phyloP scores from a whole-genome alignment of 805 yeast genomes.

The Diddensiella caesifluorescens region DNA sequence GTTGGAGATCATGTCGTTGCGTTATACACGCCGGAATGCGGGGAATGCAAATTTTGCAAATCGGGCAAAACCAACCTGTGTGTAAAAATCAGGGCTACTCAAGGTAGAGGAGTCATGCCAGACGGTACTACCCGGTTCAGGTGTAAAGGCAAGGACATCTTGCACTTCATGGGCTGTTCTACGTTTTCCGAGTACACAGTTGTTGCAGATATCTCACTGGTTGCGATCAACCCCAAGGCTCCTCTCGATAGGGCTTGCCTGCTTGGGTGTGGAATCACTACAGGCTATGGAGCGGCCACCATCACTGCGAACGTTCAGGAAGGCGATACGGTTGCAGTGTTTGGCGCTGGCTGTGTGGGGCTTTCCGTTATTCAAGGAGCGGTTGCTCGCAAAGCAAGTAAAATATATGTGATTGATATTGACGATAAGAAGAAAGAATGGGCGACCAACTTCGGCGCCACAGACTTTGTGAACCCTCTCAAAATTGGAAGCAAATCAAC shows the following conservation, averaged over 20 bases:
- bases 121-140: slow-evolving; percentile 93
- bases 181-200: slow-evolving; percentile 97
- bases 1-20: slow-evolving; percentile 93
- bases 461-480: slow-evolving; percentile 86
- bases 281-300: slow-evolving; percentile 97
- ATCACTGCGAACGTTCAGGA: slow-evolving; percentile 85
- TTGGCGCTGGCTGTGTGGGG: slow-evolving; percentile 98
- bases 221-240: slow-evolving; percentile 80
- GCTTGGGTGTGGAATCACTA: slow-evolving; percentile 97
- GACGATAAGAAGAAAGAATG: slow-evolving; percentile 79
- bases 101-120: slow-evolving; percentile 98
- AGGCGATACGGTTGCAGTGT: slow-evolving; percentile 93
- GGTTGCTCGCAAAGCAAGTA: slow-evolving; percentile 68
- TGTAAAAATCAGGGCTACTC: slow-evolving; percentile 93
- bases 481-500: slow-evolving; percentile 64
- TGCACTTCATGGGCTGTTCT: slow-evolving; percentile 98
- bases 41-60: slow-evolving; percentile 89
- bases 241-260: slow-evolving; percentile 83
- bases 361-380: slow-evolving; percentile 96
- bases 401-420: slow-evolving; percentile 77
- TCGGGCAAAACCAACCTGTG: slow-evolving; percentile 96
- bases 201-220: slow-evolving; percentile 95
- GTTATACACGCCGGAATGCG: slow-evolving; percentile 94
- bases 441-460: slow-evolving; percentile 90
- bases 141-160: slow-evolving; percentile 64